Evolutionary conservation across 345 rosid species (phyloP), one percentile per base, ranked within the genome.

Genomic region (Isatis tinctoria): DNA sequence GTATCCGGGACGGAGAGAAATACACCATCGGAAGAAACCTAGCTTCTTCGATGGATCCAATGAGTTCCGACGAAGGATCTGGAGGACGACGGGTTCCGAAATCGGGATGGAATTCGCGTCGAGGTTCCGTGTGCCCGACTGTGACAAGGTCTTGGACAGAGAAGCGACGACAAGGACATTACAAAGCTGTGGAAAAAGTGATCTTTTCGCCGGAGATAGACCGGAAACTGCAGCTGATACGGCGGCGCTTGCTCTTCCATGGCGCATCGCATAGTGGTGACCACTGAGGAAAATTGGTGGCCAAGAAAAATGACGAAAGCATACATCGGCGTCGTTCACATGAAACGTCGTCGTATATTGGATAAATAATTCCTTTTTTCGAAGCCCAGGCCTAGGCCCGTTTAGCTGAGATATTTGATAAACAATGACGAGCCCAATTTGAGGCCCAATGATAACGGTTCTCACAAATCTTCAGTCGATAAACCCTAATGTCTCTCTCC

Each of bases 41-140:
- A 90, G 80, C 79, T 83, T 92, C 63, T 78, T 85, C 17, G 87
- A 84, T 1, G 84, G 81, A 52, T 85, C 84, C 37, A 95, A 71
- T 54, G 86, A 86, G 62, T 51, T 73, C 57, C 81, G 82, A 65
- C 85, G 79, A 74, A 88, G 87, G 74, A 95, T 83, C 26, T 83
- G 89, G 74, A 84, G 87, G 67, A 90, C 85, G 63, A 95, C 79
- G 0, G 89, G 35, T 39, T 88, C 88, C 10, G 97, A 83, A 28
- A 90, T 81, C 32, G 91, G 92, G 24, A 83, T 65, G 14, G 87
- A 61, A 17, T 78, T 74, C 11, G 85, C 86, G 79, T 87, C 88
- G 24, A 94, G 93, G 64, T 61, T 82, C 22, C 87, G 82, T 33
- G 89, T 79, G 10, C 93, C 92, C 5, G 90, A 91, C 33, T 78